Conservation (phyloP, 352 stramenopile species). For the Pythium graminicola region DNA sequence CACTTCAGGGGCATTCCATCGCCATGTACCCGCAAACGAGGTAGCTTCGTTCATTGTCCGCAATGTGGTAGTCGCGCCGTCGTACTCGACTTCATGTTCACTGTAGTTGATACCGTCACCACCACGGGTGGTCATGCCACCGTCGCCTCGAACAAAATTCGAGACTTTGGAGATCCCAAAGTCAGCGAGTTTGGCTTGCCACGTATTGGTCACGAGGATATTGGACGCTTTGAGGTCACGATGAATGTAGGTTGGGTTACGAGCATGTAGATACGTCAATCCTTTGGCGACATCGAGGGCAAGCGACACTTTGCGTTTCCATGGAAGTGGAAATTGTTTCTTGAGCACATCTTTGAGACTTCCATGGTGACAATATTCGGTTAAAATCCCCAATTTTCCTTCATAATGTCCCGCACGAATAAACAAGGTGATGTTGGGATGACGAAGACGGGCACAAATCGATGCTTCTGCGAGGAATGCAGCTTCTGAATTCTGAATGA, state of each 20-base stretch:
- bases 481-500: constrained; percentile 61
- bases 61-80: constrained; percentile 22
- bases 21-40: constrained; percentile 63
- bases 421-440: constrained; percentile 70
- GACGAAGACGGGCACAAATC: constrained; percentile 49
- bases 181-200: constrained; percentile 56
- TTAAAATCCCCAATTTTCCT: constrained; percentile 62
- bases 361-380: constrained; percentile 55
- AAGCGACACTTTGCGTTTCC: constrained; percentile 51
- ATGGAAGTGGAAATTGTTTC: constrained; percentile 43
- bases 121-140: constrained; percentile 20
- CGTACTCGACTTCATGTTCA: constrained; percentile 3
- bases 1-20: constrained; percentile 66
- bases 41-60: constrained; percentile 50
- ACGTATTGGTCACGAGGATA: constrained; percentile 66
- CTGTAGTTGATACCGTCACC: constrained; percentile 4
- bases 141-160: constrained; percentile 32
- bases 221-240: constrained; percentile 69
- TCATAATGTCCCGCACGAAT: constrained; percentile 58
- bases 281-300: constrained; percentile 57
- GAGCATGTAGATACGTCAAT: constrained; percentile 60
- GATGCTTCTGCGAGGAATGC: constrained; percentile 59
- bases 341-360: constrained; percentile 73
- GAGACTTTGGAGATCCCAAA: constrained; percentile 30
- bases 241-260: constrained; percentile 71